Evolutionary conservation across 805 yeast species (phyloP), one percentile per base, ranked within the genome.

Genomic region (Yarrowia sp.): DNA sequence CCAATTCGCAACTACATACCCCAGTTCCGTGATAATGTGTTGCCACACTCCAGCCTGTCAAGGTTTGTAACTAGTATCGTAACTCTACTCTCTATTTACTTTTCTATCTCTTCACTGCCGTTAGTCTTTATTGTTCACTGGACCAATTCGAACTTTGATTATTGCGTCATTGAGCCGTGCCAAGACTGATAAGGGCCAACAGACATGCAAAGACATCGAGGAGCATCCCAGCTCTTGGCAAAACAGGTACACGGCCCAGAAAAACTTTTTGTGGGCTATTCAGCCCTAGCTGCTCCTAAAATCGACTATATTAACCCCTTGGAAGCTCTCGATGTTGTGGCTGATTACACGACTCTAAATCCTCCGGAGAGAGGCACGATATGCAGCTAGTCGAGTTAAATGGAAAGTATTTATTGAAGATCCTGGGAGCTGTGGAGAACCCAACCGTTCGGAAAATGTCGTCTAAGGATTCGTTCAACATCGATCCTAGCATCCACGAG

Each of bases 81-180:
- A 32, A 33, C 39, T 31, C 28, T 31, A 48, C 41, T 18, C 11
- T 8, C 13, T 2, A 13, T 35, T 48, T 35, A 10, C 13, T 11
- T 48, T 33, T 15, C 33, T 33, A 48, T 48, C 55, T 33, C 41
- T 48, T 33, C 41, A 31, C 10, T 35, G 13, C 53, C 53, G 53
- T 32, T 47, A 11, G 22, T 7, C 10, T 31, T 28, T 22, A 3
- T 32, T 32, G 39, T 15, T 1, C 53, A 47, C 38, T 47, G 36
- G 48, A 45, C 36, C 50, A 8, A 1, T 5, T 4, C 39, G 39
- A 48, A 48, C 55, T 15, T 48, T 48, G 55, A 48, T 48, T 31
- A 48, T 48, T 17, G 55, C 55, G 41, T 48, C 55, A 48, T 48
- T 33, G 55, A 14, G 55, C 41, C 31, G 55, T 48, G 55, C 55